Conservation (phyloP, 371 early-diverging fungal genomes). For the Gilbertella persicaria region DNA sequence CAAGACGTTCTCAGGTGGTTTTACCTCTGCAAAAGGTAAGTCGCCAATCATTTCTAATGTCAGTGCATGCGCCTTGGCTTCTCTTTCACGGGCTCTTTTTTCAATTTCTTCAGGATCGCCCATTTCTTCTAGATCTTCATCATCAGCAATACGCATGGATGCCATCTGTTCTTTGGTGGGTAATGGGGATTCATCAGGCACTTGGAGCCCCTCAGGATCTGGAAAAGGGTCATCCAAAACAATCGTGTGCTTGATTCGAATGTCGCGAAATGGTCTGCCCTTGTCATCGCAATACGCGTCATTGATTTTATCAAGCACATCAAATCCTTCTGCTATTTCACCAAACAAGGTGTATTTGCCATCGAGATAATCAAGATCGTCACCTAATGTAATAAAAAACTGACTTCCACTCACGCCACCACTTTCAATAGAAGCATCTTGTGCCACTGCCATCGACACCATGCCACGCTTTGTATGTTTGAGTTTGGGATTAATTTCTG, state of each 20-base stretch:
- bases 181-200: slow-evolving; percentile 79
- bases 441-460: slow-evolving; percentile 83
- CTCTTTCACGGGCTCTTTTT: slow-evolving; percentile 62
- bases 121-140: slow-evolving; percentile 75
- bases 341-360: slow-evolving; percentile 98
- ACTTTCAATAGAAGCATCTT: slow-evolving; percentile 39
- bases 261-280: slow-evolving; percentile 82
- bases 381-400: slow-evolving; percentile 94
- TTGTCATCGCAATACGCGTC: slow-evolving; percentile 70
- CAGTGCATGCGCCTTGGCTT: slow-evolving; percentile 88
- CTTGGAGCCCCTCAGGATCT: slow-evolving; percentile 75
- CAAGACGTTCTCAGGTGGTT: slow-evolving; percentile 95
- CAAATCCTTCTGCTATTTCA: slow-evolving; percentile 92
- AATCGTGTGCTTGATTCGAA: slow-evolving; percentile 92
- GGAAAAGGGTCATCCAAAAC: slow-evolving; percentile 93
- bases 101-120: slow-evolving; percentile 77
- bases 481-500: slow-evolving; percentile 84
- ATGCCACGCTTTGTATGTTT: slow-evolving; percentile 84
- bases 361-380: slow-evolving; percentile 89
- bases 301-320: slow-evolving; percentile 85
- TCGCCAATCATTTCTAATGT: slow-evolving; percentile 99
- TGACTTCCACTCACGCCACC: slow-evolving; percentile 82
- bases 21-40: slow-evolving; percentile 94
- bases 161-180: slow-evolving; percentile 83
- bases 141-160: slow-evolving; percentile 78